Conservation (phyloP, 2,329 filamentous ascomycete species). For the Colletotrichum liriopes region DNA sequence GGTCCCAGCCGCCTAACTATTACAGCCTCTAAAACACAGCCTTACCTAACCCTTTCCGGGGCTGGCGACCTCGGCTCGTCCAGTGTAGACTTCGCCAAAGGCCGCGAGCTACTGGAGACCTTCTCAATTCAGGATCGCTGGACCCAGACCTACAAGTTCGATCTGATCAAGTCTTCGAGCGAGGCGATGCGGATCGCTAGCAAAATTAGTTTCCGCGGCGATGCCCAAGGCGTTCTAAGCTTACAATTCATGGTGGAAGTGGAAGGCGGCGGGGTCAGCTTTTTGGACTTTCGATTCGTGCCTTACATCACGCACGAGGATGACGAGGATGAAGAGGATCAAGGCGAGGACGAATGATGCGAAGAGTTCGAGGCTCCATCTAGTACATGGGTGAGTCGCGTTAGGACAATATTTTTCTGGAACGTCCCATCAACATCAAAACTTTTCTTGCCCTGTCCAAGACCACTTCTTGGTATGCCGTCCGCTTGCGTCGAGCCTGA, state of each 20-base stretch:
- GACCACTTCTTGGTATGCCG: neutral
- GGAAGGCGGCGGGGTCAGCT: constrained; percentile 78
- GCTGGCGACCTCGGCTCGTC: constrained; percentile 73
- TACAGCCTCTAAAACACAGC: constrained; percentile 73
- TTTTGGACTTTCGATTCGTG: constrained; percentile 88
- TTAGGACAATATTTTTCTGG: too few species aligned
- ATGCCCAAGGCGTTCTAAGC: constrained; percentile 91
- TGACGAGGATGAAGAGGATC: constrained; percentile 60
- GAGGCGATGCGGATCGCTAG: constrained; percentile 94
- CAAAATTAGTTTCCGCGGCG: constrained; percentile 92
- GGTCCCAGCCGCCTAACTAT: constrained; percentile 82
- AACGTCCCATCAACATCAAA: neutral
- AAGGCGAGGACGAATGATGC: constrained; percentile 49
- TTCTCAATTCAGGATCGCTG: constrained; percentile 75
- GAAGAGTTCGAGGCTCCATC: neutral
- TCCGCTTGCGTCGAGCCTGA: constrained; percentile 30
- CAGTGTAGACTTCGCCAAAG: constrained; percentile 77
- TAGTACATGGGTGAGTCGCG: neutral
- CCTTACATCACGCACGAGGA: constrained; percentile 77
- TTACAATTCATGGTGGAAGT: constrained; percentile 97
- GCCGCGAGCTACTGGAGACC: constrained; percentile 80
- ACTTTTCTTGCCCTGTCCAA: neutral
- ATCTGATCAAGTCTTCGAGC: constrained; percentile 85
- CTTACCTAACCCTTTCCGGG: constrained; percentile 83
- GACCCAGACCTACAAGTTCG: constrained; percentile 87